phyloP scores from a whole-genome alignment of 768 basidiomycete species.

The Suillus bovinus region DNA sequence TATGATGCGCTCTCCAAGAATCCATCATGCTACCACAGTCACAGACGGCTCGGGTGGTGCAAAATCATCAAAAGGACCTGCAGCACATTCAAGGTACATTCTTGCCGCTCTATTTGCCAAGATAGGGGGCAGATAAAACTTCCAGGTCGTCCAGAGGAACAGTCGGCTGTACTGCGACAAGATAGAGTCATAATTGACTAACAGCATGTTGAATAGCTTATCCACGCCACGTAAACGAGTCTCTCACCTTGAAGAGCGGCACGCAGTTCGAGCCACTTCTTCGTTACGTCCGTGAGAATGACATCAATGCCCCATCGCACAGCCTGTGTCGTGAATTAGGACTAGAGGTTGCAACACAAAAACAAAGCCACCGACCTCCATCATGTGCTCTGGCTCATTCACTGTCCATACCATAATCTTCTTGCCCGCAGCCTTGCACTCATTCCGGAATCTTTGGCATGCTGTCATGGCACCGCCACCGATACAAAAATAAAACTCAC shows the following conservation, averaged over 20 bases:
- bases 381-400: slow-evolving; percentile 85
- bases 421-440: slow-evolving; percentile 81
- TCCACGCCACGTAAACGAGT: neutral
- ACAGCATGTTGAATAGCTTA: slow-evolving; percentile 2
- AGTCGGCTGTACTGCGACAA: slow-evolving; percentile 60
- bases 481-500: slow-evolving; percentile 36
- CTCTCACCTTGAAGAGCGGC: slow-evolving; percentile 55
- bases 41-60: slow-evolving; percentile 26
- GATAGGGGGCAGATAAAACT: slow-evolving; percentile 57
- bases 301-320: slow-evolving; percentile 78
- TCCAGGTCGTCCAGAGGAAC: slow-evolving; percentile 73
- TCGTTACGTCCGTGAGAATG: slow-evolving; percentile 77
- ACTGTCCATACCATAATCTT: slow-evolving; percentile 96
- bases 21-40: slow-evolving; percentile 17
- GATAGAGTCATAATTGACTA: slow-evolving; percentile 70
- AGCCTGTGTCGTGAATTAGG: slow-evolving; percentile 44
- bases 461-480: slow-evolving; percentile 10
- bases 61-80: slow-evolving; percentile 53
- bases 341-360: neutral
- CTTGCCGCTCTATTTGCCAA: slow-evolving; percentile 30
- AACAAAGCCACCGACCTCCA: slow-evolving; percentile 59
- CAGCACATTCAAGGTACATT: slow-evolving; percentile 45
- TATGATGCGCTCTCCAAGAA: neutral
- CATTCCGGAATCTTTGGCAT: slow-evolving; percentile 64
- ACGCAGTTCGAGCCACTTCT: slow-evolving; percentile 66